Conservation (phyloP, 2,329 filamentous ascomycete species). For the Aspergillus costaricaensis region DNA sequence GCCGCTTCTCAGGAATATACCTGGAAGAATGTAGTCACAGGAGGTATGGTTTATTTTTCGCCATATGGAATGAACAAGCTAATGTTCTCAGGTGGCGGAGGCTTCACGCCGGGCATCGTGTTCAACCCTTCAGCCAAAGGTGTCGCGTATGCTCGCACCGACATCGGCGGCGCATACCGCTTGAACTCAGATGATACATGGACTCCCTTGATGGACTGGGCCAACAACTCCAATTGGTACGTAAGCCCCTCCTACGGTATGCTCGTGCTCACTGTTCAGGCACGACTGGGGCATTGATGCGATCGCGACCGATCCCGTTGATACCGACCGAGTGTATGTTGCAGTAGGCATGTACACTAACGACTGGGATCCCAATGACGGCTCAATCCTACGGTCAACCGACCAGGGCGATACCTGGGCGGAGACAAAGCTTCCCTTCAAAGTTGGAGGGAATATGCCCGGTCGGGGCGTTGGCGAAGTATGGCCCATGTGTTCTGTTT, state of each 20-base stretch:
- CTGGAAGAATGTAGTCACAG: constrained; percentile 56
- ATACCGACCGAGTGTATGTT: constrained; percentile 55
- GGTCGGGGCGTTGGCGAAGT: constrained; percentile 60
- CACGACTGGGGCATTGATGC: constrained; percentile 59
- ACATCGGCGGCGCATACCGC: constrained; percentile 60
- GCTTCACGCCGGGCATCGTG: constrained; percentile 59
- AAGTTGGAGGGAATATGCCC: constrained; percentile 64
- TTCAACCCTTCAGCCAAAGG: constrained; percentile 53
- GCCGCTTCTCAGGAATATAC: constrained; percentile 30
- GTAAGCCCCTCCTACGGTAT: not conserved
- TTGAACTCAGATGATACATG: constrained; percentile 59
- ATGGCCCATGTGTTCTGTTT: not conserved
- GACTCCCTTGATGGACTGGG: constrained; percentile 56
- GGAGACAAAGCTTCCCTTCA: constrained; percentile 56
- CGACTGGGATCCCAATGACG: constrained; percentile 59
- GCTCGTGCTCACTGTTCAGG: constrained; percentile 1
- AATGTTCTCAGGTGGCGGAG: constrained; percentile 52
- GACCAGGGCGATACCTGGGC: constrained; percentile 58
- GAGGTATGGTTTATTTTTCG: constrained; percentile 24
- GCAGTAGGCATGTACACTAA: constrained; percentile 63
- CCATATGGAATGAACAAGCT: not conserved
- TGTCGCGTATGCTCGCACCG: constrained; percentile 58
- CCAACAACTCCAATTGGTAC: constrained; percentile 50
- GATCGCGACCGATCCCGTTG: constrained; percentile 53
- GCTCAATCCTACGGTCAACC: constrained; percentile 56